These are phyloP conservation scores for Herpotrichia juniperi DNA, from an alignment of 2,329 filamentous ascomycete genomes.

Conservation along the genomic window DNA sequence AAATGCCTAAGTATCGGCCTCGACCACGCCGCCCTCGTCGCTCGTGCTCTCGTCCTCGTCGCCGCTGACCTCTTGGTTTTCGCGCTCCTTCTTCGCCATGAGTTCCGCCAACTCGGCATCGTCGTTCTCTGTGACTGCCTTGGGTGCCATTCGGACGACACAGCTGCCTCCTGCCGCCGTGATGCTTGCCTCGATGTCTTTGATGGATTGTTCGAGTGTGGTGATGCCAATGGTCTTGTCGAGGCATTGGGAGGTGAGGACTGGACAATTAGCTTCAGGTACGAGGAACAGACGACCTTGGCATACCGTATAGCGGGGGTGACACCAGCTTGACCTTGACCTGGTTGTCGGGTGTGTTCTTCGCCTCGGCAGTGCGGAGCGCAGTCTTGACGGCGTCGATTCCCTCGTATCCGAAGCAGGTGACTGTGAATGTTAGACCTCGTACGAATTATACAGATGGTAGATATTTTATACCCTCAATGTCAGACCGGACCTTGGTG, in stretches of 20 bases:
- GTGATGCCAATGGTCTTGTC: slow-evolving; percentile 89
- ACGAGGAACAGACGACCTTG: neutral
- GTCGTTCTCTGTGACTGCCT: slow-evolving; percentile 98
- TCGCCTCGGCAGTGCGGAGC: slow-evolving; percentile 86
- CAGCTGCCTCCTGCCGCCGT: slow-evolving; percentile 77
- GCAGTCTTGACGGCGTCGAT: slow-evolving; percentile 98
- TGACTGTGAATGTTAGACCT: slow-evolving; percentile 34
- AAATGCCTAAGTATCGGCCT: slow-evolving; percentile 37
- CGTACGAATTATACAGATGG: neutral
- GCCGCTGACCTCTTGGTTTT: slow-evolving; percentile 97
- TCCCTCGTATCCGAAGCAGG: slow-evolving; percentile 80
- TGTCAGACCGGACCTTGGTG: slow-evolving; percentile 98
- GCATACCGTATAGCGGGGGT: slow-evolving; percentile 77
- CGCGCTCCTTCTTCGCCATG: slow-evolving; percentile 98
- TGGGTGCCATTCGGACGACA: slow-evolving; percentile 96
- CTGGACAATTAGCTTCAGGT: slow-evolving; percentile 47
- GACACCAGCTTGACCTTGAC: slow-evolving; percentile 99
- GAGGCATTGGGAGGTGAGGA: slow-evolving; percentile 91
- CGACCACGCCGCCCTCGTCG: slow-evolving; percentile 75
- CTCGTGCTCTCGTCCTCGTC: slow-evolving; percentile 96
- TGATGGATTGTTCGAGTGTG: slow-evolving; percentile 85
- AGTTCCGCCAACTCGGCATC: slow-evolving; percentile 95
- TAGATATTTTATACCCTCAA: slow-evolving; percentile 80
- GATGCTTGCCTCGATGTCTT: slow-evolving; percentile 84
- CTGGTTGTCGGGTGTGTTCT: slow-evolving; percentile 89